A percentile compares a stretch with the other conserved stretches of the same genome.
Evolutionary conservation across 2,329 filamentous ascomycete species (phyloP).

Genomic region (Chaetothyriales sp.): DNA sequence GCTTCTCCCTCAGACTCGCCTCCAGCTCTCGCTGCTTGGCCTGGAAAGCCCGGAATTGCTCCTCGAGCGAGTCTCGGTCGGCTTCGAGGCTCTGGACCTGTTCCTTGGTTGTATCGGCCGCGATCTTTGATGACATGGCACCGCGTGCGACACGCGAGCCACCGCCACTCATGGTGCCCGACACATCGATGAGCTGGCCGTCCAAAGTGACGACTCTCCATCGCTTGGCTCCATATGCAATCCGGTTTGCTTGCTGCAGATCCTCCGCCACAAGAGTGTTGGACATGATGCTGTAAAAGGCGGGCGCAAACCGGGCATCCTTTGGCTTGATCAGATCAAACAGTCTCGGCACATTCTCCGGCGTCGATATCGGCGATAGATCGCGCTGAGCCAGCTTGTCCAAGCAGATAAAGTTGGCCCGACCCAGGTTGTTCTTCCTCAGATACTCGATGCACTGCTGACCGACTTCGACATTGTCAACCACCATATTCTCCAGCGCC

Average conservation of each 20-base stretch:
- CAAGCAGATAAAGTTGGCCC: slow-evolving; percentile 92
- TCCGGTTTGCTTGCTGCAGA: slow-evolving; percentile 88
- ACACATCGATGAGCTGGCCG: slow-evolving; percentile 92
- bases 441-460: slow-evolving; percentile 98
- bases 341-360: slow-evolving; percentile 77
- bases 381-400: slow-evolving; percentile 72
- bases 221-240: slow-evolving; percentile 81
- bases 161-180: slow-evolving; percentile 96
- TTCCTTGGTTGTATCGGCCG: slow-evolving; percentile 73
- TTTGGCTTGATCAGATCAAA: slow-evolving; percentile 89
- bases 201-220: slow-evolving; percentile 95
- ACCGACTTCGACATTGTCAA: slow-evolving; percentile 86
- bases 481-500: slow-evolving; percentile 86
- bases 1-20: slow-evolving; percentile 52
- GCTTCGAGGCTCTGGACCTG: slow-evolving; percentile 75
- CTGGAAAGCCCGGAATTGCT: slow-evolving; percentile 70
- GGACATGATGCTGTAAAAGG: slow-evolving; percentile 89
- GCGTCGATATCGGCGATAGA: slow-evolving; percentile 66
- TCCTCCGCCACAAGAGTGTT: slow-evolving; percentile 89
- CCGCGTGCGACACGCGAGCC: slow-evolving; percentile 80
- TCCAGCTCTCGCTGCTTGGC: slow-evolving; percentile 72
- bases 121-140: slow-evolving; percentile 90
- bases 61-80: slow-evolving; percentile 72
- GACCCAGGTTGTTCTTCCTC: slow-evolving; percentile 88
- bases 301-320: slow-evolving; percentile 69